Evolutionary conservation across 805 yeast genomes (phyloP), one percentile per base, ranked within the genome.

Genomic region (Candida schatavii): DNA sequence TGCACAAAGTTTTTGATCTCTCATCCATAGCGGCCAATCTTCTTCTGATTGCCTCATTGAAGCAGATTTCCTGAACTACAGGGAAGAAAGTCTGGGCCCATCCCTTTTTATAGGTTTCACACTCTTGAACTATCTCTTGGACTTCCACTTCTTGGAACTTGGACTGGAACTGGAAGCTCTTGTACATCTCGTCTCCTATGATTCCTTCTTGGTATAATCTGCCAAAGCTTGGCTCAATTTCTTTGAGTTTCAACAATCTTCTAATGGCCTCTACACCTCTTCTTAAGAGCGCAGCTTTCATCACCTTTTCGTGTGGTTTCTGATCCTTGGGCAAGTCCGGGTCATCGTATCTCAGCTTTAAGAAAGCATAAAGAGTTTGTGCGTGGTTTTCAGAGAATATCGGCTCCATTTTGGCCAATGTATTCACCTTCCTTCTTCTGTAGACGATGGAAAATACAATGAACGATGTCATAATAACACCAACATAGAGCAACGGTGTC

Each of bases 1-100:
- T 53, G 14, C 59, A 40, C 46, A 68, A 66, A 35, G 52, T 56
- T 43, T 59, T 57, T 10, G 61, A 43, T 43, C 75, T 63, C 14
- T 56, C 62, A 18, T 66, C 77, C 55, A 82, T 62, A 3, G 77
- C 64, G 32, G 55, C 51, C 27, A 78, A 54, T 56, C 97, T 83
- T 70, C 93, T 81, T 64, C 91, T 78, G 40, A 91, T 70, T 1
- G 97, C 97, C 64, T 86, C 91, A 59, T 91, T 93, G 64, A 89
- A 86, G 48, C 96, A 88, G 39, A 91, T 83, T 59, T 93, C 97
- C 59, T 85, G 91, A 34, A 90, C 83, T 11, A 83, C 76, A 7
- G 85, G 85, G 55, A 88, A 84, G 54, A 88, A 78, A 35, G 75
- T 66, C 48, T 78, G 84, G 5, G 83, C 80, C 96, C 97, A 90